These are phyloP conservation scores for Ceratocystis colombiana DNA, from an alignment of 2,329 filamentous ascomycete species.

Conservation along the genomic window DNA sequence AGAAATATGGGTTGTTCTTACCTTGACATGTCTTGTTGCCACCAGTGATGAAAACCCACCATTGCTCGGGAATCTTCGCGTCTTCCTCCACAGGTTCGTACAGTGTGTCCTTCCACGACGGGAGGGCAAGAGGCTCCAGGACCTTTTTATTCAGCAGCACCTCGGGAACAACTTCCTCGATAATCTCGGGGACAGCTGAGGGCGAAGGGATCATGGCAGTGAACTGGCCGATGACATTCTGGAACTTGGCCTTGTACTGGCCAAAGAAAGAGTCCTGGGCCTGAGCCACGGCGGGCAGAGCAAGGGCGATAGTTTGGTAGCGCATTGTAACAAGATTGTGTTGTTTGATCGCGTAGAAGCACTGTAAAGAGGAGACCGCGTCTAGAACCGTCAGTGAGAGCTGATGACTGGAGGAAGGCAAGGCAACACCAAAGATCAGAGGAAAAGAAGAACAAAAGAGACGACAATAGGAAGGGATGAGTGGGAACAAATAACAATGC, in stretches of 20 bases:
- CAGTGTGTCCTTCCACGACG: slow-evolving; percentile 62
- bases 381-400: slow-evolving; percentile 1
- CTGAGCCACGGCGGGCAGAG: slow-evolving; percentile 47
- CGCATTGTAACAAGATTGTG: slow-evolving; percentile 41
- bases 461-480: neutral
- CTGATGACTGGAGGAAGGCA: slow-evolving; percentile 16
- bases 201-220: slow-evolving; percentile 34
- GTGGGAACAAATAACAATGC: neutral
- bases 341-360: slow-evolving; percentile 6
- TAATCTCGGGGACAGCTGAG: slow-evolving; percentile 40
- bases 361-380: slow-evolving; percentile 9
- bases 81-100: slow-evolving; percentile 50
- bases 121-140: slow-evolving; percentile 49
- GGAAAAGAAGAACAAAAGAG: slow-evolving; percentile 10
- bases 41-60: slow-evolving; percentile 64
- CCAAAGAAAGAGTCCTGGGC: slow-evolving; percentile 44
- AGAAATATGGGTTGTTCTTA: slow-evolving; percentile 31
- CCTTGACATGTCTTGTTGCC: slow-evolving; percentile 71
- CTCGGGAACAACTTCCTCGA: slow-evolving; percentile 35
- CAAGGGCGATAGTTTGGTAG: slow-evolving; percentile 44
- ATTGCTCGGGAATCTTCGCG: slow-evolving; percentile 58
- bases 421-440: too few species aligned
- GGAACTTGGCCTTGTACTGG: slow-evolving; percentile 54
- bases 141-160: slow-evolving; percentile 33
- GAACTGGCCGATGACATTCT: slow-evolving; percentile 53